Conservation (phyloP, 495 filamentous ascomycete genomes). For the Neurospora tetraspora region DNA sequence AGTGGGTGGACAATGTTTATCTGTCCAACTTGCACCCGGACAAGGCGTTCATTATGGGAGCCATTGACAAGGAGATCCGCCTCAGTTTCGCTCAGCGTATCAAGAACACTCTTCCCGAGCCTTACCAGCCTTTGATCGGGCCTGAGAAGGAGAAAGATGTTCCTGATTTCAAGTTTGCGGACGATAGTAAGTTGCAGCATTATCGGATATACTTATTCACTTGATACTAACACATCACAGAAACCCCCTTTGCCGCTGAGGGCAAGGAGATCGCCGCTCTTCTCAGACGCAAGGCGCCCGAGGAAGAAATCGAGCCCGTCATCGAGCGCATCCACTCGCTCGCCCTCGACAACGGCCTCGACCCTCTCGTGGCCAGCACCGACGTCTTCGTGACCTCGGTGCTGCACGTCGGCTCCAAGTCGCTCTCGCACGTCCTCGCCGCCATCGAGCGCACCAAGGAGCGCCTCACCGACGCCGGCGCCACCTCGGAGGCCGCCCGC, state of each 20-base stretch:
- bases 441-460: constrained; percentile 96
- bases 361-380: constrained; percentile 71
- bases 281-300: constrained; percentile 71
- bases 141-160: constrained; percentile 86
- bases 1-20: constrained; percentile 86
- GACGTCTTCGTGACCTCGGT: constrained; percentile 90
- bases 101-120: constrained; percentile 80
- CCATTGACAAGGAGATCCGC: constrained; percentile 93
- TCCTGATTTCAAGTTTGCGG: constrained; percentile 84
- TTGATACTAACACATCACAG: constrained; percentile 31
- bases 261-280: constrained; percentile 69
- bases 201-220: neutral
- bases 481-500: constrained; percentile 59
- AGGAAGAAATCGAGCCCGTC: constrained; percentile 67
- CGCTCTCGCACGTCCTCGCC: constrained; percentile 87
- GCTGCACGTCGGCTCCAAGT: constrained; percentile 86
- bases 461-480: constrained; percentile 68
- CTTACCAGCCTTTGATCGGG: constrained; percentile 72
- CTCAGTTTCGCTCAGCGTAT: constrained; percentile 94
- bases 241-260: constrained; percentile 68
- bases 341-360: constrained; percentile 56
- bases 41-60: constrained; percentile 84
- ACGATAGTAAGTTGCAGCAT: constrained; percentile 50
- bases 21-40: constrained; percentile 69
- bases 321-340: constrained; percentile 68